Percentiles rank a stretch among this genome's conserved stretches.
These are phyloP conservation scores for Citrus inodora DNA, from an alignment of 345 rosid species.

Conservation along the genomic window DNA sequence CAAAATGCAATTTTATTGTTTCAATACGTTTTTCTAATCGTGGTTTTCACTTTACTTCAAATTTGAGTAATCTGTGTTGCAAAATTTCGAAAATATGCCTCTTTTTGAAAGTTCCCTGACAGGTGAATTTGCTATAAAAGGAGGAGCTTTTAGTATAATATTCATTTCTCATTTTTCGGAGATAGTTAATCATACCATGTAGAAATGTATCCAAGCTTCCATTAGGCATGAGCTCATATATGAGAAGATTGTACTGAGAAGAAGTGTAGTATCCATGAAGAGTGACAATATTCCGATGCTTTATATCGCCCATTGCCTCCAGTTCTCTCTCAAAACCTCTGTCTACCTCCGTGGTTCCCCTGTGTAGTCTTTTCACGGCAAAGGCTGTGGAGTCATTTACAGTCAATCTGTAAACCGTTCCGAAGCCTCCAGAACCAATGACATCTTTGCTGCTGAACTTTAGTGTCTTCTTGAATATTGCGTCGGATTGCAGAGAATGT, in stretches of 20 bases:
- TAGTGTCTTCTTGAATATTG: slow-evolving; percentile 54
- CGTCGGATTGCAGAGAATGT: slow-evolving; percentile 48
- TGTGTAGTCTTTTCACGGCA: slow-evolving; percentile 76
- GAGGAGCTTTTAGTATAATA: not conserved
- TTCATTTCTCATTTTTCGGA: not conserved
- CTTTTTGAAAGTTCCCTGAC: not conserved
- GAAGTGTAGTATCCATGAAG: slow-evolving; percentile 75
- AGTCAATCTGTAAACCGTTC: slow-evolving; percentile 64
- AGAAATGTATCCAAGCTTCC: slow-evolving; percentile 67
- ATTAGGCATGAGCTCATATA: slow-evolving; percentile 85
- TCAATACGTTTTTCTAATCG: not conserved
- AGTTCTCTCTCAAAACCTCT: slow-evolving; percentile 73
- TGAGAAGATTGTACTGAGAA: slow-evolving; percentile 65
- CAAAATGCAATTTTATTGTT: not conserved
- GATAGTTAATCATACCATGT: slow-evolving; percentile 38
- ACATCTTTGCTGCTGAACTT: slow-evolving; percentile 71
- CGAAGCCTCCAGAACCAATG: slow-evolving; percentile 75
- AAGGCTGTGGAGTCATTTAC: slow-evolving; percentile 51
- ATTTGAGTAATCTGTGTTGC: not conserved
- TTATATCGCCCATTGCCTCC: slow-evolving; percentile 84
- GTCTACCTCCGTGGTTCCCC: slow-evolving; percentile 68
- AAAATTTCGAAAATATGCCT: not conserved
- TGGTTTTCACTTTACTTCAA: not conserved
- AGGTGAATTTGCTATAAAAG: not conserved
- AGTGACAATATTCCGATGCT: slow-evolving; percentile 79